Evolutionary conservation across 2,329 filamentous ascomycete genomes (phyloP).

Genomic region (Lachnellula suecica): DNA sequence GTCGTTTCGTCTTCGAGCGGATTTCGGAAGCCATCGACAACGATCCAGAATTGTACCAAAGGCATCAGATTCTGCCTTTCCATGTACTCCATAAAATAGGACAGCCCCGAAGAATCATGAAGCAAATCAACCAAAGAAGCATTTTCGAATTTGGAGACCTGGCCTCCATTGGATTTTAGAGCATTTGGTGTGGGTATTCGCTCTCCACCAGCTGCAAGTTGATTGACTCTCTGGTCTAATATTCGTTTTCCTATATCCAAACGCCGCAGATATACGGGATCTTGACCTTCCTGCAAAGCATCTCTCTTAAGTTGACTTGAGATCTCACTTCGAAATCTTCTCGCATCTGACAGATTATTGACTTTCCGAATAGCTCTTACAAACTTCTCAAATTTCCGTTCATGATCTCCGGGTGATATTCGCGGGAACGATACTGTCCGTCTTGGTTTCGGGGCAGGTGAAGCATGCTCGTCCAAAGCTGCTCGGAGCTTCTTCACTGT

Average conservation of each 20-base stretch:
- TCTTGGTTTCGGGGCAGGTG: slow-evolving; percentile 67
- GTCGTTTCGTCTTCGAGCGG: slow-evolving; percentile 84
- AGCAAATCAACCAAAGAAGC: slow-evolving; percentile 82
- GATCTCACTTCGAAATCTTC: slow-evolving; percentile 88
- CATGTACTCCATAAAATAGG: slow-evolving; percentile 99
- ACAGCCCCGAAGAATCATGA: slow-evolving; percentile 84
- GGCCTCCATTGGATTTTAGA: slow-evolving; percentile 26
- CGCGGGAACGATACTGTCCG: slow-evolving; percentile 74
- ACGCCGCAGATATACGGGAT: slow-evolving; percentile 82
- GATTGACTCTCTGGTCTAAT: slow-evolving; percentile 84
- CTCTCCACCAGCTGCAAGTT: slow-evolving; percentile 69
- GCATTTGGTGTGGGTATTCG: slow-evolving; percentile 22
- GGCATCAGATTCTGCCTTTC: slow-evolving; percentile 85
- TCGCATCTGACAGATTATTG: slow-evolving; percentile 88
- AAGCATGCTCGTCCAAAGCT: slow-evolving; percentile 90
- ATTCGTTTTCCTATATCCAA: slow-evolving; percentile 90
- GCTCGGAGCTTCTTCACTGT: slow-evolving; percentile 90
- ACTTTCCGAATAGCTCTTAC: slow-evolving; percentile 85
- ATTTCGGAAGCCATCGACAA: slow-evolving; percentile 93
- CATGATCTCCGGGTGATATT: slow-evolving; percentile 77
- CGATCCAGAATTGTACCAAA: slow-evolving; percentile 96
- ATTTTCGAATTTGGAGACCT: slow-evolving; percentile 67
- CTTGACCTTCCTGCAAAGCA: slow-evolving; percentile 72
- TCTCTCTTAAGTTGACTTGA: slow-evolving; percentile 89
- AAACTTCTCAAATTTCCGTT: slow-evolving; percentile 92